phyloP scores from a whole-genome alignment of 768 basidiomycete genomes.

The Hemileccinum rubropunctum region DNA sequence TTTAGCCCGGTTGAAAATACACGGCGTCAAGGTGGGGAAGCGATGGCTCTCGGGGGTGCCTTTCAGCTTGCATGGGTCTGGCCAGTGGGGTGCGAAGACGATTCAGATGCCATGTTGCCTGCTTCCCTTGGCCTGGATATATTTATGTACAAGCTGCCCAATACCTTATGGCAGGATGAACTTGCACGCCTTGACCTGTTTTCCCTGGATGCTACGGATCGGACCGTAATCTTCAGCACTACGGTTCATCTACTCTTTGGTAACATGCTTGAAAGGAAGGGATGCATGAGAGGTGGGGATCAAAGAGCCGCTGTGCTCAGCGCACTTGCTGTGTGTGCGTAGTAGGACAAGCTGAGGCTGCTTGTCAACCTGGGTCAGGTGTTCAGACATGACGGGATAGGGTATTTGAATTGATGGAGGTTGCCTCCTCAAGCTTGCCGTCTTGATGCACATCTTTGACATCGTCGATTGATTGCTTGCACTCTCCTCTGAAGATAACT shows the following conservation, averaged over 20 bases:
- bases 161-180: slow-evolving; percentile 83
- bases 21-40: slow-evolving; percentile 29
- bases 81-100: slow-evolving; percentile 1
- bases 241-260: slow-evolving; percentile 82
- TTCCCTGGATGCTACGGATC: slow-evolving; percentile 52
- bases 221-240: slow-evolving; percentile 65
- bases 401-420: slow-evolving; percentile 30
- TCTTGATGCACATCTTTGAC: slow-evolving; percentile 80
- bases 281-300: slow-evolving; percentile 60
- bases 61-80: slow-evolving; percentile 56
- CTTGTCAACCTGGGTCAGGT: slow-evolving; percentile 65
- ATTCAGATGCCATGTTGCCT: too few relatives aligned
- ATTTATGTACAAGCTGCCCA: slow-evolving; percentile 74
- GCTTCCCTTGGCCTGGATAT: too few relatives aligned
- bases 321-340: slow-evolving; percentile 63
- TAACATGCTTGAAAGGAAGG: slow-evolving; percentile 77
- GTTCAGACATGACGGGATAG: slow-evolving; percentile 21
- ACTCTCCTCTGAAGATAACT: slow-evolving; percentile 49
- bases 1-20: slow-evolving; percentile 36
- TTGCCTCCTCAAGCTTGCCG: slow-evolving; percentile 68
- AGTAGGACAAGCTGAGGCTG: slow-evolving; percentile 70
- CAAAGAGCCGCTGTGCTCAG: slow-evolving; percentile 75
- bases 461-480: slow-evolving; percentile 71
- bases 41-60: slow-evolving; percentile 59
- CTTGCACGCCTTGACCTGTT: slow-evolving; percentile 68